Conservation (phyloP, 176 grass and related monocot species). For the Panicum miliaceum region DNA sequence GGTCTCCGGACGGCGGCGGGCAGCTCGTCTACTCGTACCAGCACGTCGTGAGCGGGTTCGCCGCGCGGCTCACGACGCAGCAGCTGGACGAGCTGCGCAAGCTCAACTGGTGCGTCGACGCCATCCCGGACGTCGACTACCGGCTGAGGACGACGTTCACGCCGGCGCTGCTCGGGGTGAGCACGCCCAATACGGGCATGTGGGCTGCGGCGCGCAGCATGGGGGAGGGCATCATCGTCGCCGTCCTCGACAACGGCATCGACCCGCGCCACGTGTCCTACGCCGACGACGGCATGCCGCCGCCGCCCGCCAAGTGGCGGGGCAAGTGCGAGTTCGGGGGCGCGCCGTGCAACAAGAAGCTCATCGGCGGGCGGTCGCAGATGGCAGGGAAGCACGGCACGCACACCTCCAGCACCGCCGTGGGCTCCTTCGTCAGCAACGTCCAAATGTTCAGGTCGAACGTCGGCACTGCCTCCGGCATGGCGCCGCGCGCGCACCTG, state of each 20-base stretch:
- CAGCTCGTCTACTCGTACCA: conserved; percentile 61
- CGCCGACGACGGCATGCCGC: conserved; percentile 46
- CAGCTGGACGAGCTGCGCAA: conserved; percentile 29
- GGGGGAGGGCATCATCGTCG: conserved; percentile 72
- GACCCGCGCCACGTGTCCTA: conserved; percentile 53
- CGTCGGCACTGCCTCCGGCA: conserved; percentile 47
- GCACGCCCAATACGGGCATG: conserved; percentile 1
- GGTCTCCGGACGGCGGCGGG: neutral
- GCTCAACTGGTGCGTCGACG: conserved; percentile 47
- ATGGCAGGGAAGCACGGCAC: conserved; percentile 54
- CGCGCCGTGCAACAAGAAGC: conserved; percentile 72
- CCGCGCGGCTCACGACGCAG: conserved; percentile 38
- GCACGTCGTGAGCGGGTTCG: conserved; percentile 60
- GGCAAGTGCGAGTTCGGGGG: conserved; percentile 65
- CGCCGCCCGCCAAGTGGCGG: conserved; percentile 57
- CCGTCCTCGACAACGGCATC: conserved; percentile 57
- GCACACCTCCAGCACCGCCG: conserved; percentile 75
- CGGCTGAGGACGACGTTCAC: conserved; percentile 50
- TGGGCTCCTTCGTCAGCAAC: conserved; percentile 40
- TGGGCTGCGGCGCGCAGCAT: conserved; percentile 48
- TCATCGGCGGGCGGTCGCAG: conserved; percentile 58
- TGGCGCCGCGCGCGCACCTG: conserved; percentile 69
- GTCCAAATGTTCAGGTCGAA: neutral
- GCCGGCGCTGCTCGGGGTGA: conserved; percentile 44
- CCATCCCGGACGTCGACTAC: conserved; percentile 28